phyloP scores from a whole-genome alignment of 176 grass and related monocot genomes.

The Raddia guianensis region DNA sequence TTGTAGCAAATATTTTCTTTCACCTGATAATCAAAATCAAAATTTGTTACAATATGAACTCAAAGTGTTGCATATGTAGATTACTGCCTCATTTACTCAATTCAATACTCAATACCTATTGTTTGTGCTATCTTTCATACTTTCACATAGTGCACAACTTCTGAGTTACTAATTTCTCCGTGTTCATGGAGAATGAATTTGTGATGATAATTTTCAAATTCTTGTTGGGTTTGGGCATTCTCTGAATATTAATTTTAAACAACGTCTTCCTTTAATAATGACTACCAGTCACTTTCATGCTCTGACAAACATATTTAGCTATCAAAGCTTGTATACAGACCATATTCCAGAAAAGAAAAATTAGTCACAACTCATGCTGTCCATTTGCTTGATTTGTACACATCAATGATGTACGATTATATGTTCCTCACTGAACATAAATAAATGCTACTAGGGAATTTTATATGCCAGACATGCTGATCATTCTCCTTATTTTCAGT shows the following conservation, averaged over 20 bases:
- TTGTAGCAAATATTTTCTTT: background rate
- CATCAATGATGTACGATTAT: background rate
- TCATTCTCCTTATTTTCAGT: constrained; percentile 56
- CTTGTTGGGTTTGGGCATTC: background rate
- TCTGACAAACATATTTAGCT: background rate
- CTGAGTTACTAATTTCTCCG: background rate
- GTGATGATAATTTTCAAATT: background rate
- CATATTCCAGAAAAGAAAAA: background rate
- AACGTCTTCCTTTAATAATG: background rate
- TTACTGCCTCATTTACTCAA: background rate
- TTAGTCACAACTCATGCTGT: background rate
- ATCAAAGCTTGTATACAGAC: background rate
- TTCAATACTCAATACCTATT: background rate
- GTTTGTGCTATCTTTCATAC: background rate
- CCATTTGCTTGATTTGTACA: constrained; percentile 31
- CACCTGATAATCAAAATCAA: background rate
- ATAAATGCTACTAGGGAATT: background rate
- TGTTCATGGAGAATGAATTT: background rate
- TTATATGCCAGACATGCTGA: constrained; percentile 9
- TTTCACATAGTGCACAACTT: background rate
- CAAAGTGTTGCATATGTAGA: background rate
- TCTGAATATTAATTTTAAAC: background rate
- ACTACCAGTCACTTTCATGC: background rate
- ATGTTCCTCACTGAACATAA: constrained; percentile 2
- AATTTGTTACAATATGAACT: constrained; percentile 13